Evolutionary conservation across 2,329 filamentous ascomycete genomes (phyloP).

Genomic region (Coniochaeta pulveracea): DNA sequence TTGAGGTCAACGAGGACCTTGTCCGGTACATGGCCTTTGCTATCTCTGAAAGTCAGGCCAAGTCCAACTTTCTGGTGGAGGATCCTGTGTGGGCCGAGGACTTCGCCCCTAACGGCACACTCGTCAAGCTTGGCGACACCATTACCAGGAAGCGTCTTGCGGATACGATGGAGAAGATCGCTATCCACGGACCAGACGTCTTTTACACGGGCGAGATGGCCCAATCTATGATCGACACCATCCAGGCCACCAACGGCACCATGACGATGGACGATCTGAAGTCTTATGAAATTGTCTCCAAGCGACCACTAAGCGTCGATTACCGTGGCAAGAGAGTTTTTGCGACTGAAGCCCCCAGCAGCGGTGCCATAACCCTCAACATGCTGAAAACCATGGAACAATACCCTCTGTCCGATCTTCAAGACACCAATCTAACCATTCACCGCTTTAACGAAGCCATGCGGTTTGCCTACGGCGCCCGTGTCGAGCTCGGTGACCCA

Average conservation of each 20-base stretch:
- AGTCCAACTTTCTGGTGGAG: constrained; percentile 54
- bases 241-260: constrained; percentile 64
- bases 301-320: constrained; percentile 46
- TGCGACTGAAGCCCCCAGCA: constrained; percentile 61
- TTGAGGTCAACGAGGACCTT: constrained; percentile 61
- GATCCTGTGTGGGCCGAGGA: constrained; percentile 77
- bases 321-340: constrained; percentile 64
- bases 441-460: constrained; percentile 84
- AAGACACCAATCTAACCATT: constrained; percentile 53
- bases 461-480: constrained; percentile 75
- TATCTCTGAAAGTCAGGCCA: constrained; percentile 22
- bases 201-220: constrained; percentile 36
- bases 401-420: constrained; percentile 46
- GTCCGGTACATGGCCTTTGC: constrained; percentile 51
- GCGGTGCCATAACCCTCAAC: constrained; percentile 64
- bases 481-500: constrained; percentile 75
- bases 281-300: constrained; percentile 58
- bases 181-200: constrained; percentile 43
- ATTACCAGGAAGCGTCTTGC: constrained; percentile 78
- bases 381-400: constrained; percentile 77
- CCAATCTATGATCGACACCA: constrained; percentile 56
- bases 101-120: constrained; percentile 73
- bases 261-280: constrained; percentile 72
- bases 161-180: constrained; percentile 64
- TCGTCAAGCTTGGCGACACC: constrained; percentile 60